Base-by-base conservation (phyloP, 2,329 filamentous ascomycete species). In the Calonectria henricotiae region DNA sequence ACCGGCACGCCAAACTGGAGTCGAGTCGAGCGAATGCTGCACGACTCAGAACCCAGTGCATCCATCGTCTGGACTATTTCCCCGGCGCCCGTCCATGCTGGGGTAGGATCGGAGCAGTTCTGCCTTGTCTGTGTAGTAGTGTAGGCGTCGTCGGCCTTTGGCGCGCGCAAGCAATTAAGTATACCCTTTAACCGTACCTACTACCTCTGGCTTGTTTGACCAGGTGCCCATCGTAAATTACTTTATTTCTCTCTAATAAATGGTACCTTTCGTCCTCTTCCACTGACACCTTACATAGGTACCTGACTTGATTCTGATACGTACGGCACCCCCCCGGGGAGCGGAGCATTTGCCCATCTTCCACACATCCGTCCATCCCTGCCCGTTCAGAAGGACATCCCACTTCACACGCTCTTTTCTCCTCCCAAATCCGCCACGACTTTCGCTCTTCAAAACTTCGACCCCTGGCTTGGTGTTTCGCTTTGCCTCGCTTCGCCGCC, bases 381-480 rank as follows among this genome's bases (percentile, higher is more conserved):
- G 32, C 54, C 54, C 54, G 46, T 61, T 23, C 64, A 51, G 15
- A 44, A 23, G 6, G 37, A 41, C 62, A 64, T 64, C 47, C 64
- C 62, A 65, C 62, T 32, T 61, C 54, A 61, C 64, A 66, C 64
- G 43, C 64, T 67, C 64, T 67, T 51, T 67, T 47, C 54, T 44
- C 60, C 61, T 68, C 27, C 44, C 51, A 41, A 46, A 37, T 58
- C 51, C 49, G 32, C 51, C 49, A 62, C 58, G 49, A 43, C 51
- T 46, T 62, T 64, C 51, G 43, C 32, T 66, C 54, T 17, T 54
- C 51, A 39, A 55, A 60, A 35, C 62, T 62, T 62, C 60, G 49
- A 49, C 61, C 67, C 67, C 67, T 62, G 67, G 67, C 35, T 49
- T 37, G 67, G 46, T 61, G 39, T 55, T 35, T 65, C 67, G 54